These are phyloP conservation scores for Rhizopus sp. DNA, from an alignment of 371 early-diverging fungal genomes.

Conservation along the genomic window DNA sequence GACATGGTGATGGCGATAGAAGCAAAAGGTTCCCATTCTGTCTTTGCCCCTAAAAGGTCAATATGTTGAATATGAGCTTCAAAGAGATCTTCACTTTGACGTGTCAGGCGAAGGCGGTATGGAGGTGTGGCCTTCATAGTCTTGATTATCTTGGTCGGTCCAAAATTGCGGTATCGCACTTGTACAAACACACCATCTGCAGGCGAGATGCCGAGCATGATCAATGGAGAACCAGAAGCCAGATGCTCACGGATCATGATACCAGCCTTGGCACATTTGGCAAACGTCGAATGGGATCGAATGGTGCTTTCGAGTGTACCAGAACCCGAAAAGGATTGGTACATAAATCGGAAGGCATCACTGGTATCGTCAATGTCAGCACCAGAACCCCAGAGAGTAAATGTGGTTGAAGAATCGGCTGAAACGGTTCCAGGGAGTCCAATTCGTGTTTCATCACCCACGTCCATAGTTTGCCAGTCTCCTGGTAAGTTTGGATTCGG, in stretches of 20 bases:
- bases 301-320: slow-evolving; percentile 35
- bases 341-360: slow-evolving; percentile 49
- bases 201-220: slow-evolving; percentile 45
- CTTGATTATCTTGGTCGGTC: slow-evolving; percentile 31
- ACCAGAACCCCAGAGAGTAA: slow-evolving; percentile 52
- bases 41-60: background rate
- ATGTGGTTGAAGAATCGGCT: slow-evolving; percentile 41
- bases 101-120: slow-evolving; percentile 37
- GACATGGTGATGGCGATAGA: slow-evolving; percentile 27
- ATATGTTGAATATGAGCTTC: slow-evolving; percentile 25
- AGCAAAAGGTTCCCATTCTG: slow-evolving; percentile 34
- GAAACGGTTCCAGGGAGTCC: slow-evolving; percentile 49
- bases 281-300: slow-evolving; percentile 46
- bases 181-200: slow-evolving; percentile 45
- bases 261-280: slow-evolving; percentile 49
- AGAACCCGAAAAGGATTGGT: slow-evolving; percentile 30
- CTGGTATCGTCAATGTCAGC: slow-evolving; percentile 32
- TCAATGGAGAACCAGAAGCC: slow-evolving; percentile 37
- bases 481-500: slow-evolving; percentile 47
- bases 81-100: slow-evolving; percentile 15
- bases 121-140: slow-evolving; percentile 40
- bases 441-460: slow-evolving; percentile 37
- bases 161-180: slow-evolving; percentile 27
- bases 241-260: slow-evolving; percentile 52
- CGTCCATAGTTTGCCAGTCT: slow-evolving; percentile 51